These are phyloP conservation scores for Bryoglossum gracile DNA, from an alignment of 495 filamentous ascomycete species.

Conservation along the genomic window DNA sequence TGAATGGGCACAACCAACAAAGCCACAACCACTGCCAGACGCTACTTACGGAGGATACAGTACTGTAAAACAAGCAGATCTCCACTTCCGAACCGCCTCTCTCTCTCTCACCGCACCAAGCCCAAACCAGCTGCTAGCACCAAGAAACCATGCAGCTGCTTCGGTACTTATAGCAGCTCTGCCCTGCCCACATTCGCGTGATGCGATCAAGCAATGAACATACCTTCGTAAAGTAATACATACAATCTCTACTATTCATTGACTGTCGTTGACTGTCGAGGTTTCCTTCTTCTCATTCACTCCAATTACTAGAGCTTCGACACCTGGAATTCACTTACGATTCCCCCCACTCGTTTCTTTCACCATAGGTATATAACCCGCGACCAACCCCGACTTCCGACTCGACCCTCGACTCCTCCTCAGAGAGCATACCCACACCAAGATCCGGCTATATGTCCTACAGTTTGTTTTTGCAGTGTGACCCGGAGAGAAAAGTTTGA, in stretches of 20 bases:
- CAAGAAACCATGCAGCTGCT: too few species aligned
- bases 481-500: slow-evolving; percentile 3
- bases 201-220: too few species aligned
- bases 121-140: too few species aligned
- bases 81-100: too few species aligned
- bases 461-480: not conserved
- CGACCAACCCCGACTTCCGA: too few species aligned
- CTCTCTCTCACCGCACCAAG: too few species aligned
- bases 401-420: not conserved
- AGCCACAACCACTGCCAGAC: not conserved
- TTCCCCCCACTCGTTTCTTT: slow-evolving; percentile 7
- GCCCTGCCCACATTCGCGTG: too few species aligned
- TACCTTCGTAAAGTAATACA: not conserved
- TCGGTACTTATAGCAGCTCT: too few species aligned
- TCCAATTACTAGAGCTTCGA: not conserved
- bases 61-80: not conserved
- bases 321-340: slow-evolving; percentile 1
- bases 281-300: not conserved
- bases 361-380: not conserved
- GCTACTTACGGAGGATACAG: not conserved
- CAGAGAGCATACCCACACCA: not conserved
- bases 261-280: not conserved
- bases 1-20: not conserved
- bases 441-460: slow-evolving; percentile 3
- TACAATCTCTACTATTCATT: not conserved